Conservation (phyloP, 805 yeast species). For the Ogataea ganodermae region DNA sequence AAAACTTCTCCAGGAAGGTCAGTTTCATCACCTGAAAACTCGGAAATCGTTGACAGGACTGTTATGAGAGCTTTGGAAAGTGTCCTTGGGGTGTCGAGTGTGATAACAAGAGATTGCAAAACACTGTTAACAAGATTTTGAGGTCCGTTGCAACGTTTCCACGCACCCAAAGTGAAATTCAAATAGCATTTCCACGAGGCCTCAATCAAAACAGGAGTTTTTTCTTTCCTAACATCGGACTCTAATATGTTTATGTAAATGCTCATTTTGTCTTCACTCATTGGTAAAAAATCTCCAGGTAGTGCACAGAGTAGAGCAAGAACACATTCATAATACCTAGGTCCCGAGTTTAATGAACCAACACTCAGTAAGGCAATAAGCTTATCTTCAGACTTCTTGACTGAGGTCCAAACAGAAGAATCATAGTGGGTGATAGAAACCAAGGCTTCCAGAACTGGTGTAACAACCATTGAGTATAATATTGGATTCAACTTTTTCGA, state of each 20-base stretch:
- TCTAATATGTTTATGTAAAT: constrained; percentile 21
- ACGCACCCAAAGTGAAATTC: constrained; percentile 8
- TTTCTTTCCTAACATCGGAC: constrained; percentile 28
- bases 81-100: constrained; percentile 23
- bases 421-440: constrained; percentile 45
- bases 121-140: constrained; percentile 12
- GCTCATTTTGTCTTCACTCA: constrained; percentile 9
- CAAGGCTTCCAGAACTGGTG: constrained; percentile 52
- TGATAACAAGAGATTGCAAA: constrained; percentile 14
- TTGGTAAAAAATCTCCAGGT: constrained; percentile 25
- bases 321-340: constrained; percentile 45
- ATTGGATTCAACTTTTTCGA: constrained; percentile 36
- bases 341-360: constrained; percentile 56
- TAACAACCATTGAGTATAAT: constrained; percentile 46
- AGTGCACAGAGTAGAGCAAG: constrained; percentile 18
- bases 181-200: constrained; percentile 33
- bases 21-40: constrained; percentile 19
- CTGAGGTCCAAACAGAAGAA: constrained; percentile 52
- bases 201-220: constrained; percentile 20
- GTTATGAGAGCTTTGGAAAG: constrained; percentile 14
- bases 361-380: constrained; percentile 48
- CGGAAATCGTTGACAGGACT: constrained; percentile 14
- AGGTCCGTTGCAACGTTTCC: constrained; percentile 7
- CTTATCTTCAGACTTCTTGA: constrained; percentile 48
- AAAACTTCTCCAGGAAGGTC: constrained; percentile 27